Conservation (phyloP, 2,329 filamentous ascomycete species). For the Ceratocystis papillata region DNA sequence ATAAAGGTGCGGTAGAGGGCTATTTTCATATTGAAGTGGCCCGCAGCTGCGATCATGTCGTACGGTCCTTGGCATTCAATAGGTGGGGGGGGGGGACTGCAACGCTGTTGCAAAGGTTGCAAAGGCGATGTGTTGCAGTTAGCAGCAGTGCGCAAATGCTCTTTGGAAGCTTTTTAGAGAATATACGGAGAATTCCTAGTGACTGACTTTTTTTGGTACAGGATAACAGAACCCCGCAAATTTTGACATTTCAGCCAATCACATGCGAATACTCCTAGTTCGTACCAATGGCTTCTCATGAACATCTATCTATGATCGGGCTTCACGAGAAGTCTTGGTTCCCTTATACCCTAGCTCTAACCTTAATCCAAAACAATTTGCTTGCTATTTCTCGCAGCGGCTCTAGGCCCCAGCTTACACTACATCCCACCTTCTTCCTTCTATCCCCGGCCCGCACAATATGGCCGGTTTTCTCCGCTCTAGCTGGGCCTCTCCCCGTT, state of each 20-base stretch:
- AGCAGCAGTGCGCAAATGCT: background rate
- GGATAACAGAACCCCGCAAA: background rate
- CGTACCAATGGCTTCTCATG: too few species aligned
- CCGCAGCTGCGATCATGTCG: conserved; percentile 15
- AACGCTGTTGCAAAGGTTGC: too few species aligned
- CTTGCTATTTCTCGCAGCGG: too few species aligned
- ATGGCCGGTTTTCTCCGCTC: conserved; percentile 24
- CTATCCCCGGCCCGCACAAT: background rate
- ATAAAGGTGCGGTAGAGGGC: conserved; percentile 22
- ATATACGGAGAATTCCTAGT: background rate
- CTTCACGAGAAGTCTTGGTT: too few species aligned
- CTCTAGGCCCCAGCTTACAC: background rate
- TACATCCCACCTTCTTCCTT: background rate
- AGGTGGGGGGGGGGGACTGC: background rate
- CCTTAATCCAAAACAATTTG: too few species aligned
- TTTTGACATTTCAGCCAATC: background rate
- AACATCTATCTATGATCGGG: too few species aligned
- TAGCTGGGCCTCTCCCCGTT: conserved; percentile 19
- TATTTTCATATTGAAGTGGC: conserved; percentile 33
- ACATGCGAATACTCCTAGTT: background rate
- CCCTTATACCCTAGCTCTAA: too few species aligned
- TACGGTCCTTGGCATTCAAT: background rate
- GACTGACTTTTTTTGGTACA: background rate
- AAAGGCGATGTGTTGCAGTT: too few species aligned
- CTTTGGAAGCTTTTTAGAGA: background rate